Percentiles rank a stretch among this genome's conserved stretches.
phyloP scores from a whole-genome alignment of 2,329 filamentous ascomycete species.

The Magnaporthiopsis poae region DNA sequence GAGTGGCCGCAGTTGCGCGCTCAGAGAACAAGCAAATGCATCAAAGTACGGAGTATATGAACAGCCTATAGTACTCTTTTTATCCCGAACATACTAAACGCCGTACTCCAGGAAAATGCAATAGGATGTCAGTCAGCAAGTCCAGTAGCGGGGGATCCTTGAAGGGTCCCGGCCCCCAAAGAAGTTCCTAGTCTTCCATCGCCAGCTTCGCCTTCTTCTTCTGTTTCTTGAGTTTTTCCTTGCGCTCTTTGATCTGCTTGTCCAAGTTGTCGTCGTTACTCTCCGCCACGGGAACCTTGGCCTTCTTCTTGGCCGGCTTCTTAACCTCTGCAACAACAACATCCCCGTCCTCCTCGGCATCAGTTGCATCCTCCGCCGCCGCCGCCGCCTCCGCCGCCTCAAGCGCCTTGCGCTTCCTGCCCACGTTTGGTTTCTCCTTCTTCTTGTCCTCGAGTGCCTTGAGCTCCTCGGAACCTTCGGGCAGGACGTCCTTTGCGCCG shows the following conservation, averaged over 20 bases:
- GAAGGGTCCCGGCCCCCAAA: background rate
- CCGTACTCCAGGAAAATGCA: background rate
- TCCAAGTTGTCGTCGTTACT: constrained; percentile 44
- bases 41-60: background rate
- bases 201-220: constrained; percentile 42
- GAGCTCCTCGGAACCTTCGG: constrained; percentile 38
- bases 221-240: constrained; percentile 48
- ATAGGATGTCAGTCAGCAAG: background rate
- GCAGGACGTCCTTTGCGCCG: constrained; percentile 61
- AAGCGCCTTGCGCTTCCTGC: constrained; percentile 54
- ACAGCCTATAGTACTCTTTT: background rate
- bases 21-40: too few species aligned
- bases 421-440: constrained; percentile 45
- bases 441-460: constrained; percentile 29
- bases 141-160: too few species aligned
- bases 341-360: constrained; percentile 16
- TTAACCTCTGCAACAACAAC: constrained; percentile 22
- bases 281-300: constrained; percentile 21
- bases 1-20: too few species aligned
- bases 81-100: background rate
- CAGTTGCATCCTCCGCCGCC: constrained; percentile 11
- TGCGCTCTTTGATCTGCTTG: constrained; percentile 50
- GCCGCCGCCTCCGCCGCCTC: constrained; percentile 10
- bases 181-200: constrained; percentile 9
- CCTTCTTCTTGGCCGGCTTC: constrained; percentile 36